Evolutionary conservation across 2,329 filamentous ascomycete genomes (phyloP).

Genomic region (Penicillium brevicompactum): DNA sequence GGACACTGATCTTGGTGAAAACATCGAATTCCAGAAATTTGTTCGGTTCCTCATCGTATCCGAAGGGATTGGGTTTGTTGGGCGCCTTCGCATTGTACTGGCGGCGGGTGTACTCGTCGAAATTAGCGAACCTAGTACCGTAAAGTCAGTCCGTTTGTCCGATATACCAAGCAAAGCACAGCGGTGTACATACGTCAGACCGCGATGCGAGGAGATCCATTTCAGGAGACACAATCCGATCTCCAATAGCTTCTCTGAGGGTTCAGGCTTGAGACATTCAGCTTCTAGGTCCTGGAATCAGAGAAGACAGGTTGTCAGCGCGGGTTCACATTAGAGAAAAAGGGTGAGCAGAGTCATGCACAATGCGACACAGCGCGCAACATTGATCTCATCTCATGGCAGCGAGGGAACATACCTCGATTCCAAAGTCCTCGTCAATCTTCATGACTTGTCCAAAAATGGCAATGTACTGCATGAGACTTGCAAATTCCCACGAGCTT

Average conservation of each 20-base stretch:
- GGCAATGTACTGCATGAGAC: constrained; percentile 89
- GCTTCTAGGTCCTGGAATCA: constrained; percentile 74
- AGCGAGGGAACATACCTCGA: constrained; percentile 67
- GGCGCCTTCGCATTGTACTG: constrained; percentile 85
- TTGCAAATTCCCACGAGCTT: constrained; percentile 95
- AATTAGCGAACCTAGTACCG: constrained; percentile 70
- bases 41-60: constrained; percentile 69
- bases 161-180: neutral
- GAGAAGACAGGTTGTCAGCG: neutral
- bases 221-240: constrained; percentile 88
- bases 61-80: constrained; percentile 75
- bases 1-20: constrained; percentile 73
- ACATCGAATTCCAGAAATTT: constrained; percentile 82
- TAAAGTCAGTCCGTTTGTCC: constrained; percentile 5
- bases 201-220: constrained; percentile 89
- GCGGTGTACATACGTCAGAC: constrained; percentile 71
- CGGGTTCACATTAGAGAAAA: neutral
- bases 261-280: constrained; percentile 77
- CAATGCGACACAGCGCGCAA: constrained; percentile 17
- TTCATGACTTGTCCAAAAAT: constrained; percentile 88
- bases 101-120: constrained; percentile 89
- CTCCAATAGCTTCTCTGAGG: constrained; percentile 72
- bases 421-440: constrained; percentile 83
- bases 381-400: neutral
- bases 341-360: neutral